Base-by-base conservation (phyloP, 2,329 filamentous ascomycete species). In the Trichoderma sp. region DNA sequence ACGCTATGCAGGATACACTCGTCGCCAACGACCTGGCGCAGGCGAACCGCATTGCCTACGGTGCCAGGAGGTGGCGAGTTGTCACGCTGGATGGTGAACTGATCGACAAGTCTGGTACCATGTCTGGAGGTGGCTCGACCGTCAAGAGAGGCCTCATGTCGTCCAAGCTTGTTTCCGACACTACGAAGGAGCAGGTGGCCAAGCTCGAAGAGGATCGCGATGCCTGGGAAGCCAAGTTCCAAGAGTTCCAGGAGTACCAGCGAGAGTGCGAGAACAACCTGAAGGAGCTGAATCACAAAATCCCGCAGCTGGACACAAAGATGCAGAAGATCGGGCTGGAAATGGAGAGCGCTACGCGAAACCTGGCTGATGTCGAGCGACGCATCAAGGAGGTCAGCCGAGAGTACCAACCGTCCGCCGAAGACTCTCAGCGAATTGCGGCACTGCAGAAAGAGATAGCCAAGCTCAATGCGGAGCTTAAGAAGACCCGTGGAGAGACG, bases 51-150 rank as follows among this genome's bases (percentile, higher is more conserved):
- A 97, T 99, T 69, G 95, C 95, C 7, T 99, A 98, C 72, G 94
- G 95, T 48, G 91, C 91, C 52, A 91, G 88, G 80, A 83, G 95
- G 76, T 99, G 95, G 95, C 89, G 95, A 69, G 95, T 99, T 3
- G 95, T 99, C 47, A 99, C 95, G 0, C 85, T 99, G 2, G 92
- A 93, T 67, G 95, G 95, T 56, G 93, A 97, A 76, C 84, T 99
- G 60, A 98, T 99, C 70, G 95, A 99, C 79, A 96, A 96, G 75
- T 97, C 94, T 1, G 95, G 95, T 82, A 98, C 95, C 43, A 98
- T 99, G 95, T 97, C 92, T 66, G 95, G 95, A 81, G 95, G 95
- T 82, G 95, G 95, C 64, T 94, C 87, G 52, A 91, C 91, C 17
- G 91, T 95, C 64, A 93, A 94, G 71, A 92, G 89, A 74, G 96